A percentile compares a stretch with the other conserved stretches of the same genome.
These are phyloP conservation scores for Serendipita indica DNA, from an alignment of 768 basidiomycete genomes.

Conservation along the genomic window DNA sequence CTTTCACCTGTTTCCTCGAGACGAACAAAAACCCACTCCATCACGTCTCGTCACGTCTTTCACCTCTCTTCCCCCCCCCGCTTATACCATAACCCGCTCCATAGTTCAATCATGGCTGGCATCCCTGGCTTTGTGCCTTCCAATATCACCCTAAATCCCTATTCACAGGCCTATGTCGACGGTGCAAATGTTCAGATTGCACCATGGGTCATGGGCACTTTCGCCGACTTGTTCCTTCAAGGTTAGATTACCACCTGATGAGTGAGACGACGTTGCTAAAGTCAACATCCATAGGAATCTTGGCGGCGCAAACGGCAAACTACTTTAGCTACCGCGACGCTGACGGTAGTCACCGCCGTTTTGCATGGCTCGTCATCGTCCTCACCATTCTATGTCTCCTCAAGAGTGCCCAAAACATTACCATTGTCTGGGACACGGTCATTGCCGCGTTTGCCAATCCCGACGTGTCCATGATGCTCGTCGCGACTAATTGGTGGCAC, in stretches of 20 bases:
- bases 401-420: not conserved
- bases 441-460: not conserved
- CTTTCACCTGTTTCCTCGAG: too few relatives aligned
- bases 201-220: slow-evolving; percentile 3
- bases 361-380: slow-evolving; percentile 1
- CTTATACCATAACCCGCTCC: too few relatives aligned
- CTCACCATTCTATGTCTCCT: not conserved
- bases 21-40: too few relatives aligned
- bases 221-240: slow-evolving; percentile 2
- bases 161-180: not conserved
- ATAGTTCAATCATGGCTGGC: too few relatives aligned
- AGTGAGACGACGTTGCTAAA: too few relatives aligned
- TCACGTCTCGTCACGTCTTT: too few relatives aligned
- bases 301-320: not conserved
- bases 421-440: not conserved
- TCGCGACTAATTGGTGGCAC: not conserved
- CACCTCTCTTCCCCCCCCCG: too few relatives aligned
- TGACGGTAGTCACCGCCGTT: not conserved
- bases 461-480: slow-evolving; percentile 4
- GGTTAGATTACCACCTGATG: not conserved
- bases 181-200: slow-evolving; percentile 7
- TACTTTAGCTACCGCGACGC: slow-evolving; percentile 5
- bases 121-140: not conserved
- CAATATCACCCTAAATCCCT: not conserved
- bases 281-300: too few relatives aligned